A percentile compares a stretch with the other conserved stretches of the same genome.
These are phyloP conservation scores for Eucalyptus sp. DNA, from an alignment of 345 rosid genomes.

Conservation along the genomic window DNA sequence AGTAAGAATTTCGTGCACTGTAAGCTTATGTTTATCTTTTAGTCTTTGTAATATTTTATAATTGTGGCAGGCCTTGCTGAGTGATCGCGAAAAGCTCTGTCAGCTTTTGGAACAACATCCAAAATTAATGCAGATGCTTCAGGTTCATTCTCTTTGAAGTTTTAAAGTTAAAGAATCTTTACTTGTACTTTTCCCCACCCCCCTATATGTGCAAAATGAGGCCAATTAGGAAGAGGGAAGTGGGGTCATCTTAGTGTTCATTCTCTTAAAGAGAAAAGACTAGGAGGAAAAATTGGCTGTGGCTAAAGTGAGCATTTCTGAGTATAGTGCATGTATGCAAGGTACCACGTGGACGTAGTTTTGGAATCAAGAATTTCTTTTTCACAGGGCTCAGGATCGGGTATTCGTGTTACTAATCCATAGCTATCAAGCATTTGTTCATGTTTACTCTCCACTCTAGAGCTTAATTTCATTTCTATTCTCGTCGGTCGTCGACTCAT, in stretches of 20 bases:
- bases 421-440: neutral
- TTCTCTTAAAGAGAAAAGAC: neutral
- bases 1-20: neutral
- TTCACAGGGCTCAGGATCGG: neutral
- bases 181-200: neutral
- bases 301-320: neutral
- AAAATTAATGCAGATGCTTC: constrained; percentile 95
- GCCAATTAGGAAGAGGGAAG: neutral
- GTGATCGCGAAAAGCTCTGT: constrained; percentile 89
- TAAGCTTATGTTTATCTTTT: neutral
- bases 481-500: neutral
- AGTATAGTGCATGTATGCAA: neutral
- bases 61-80: constrained; percentile 62
- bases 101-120: constrained; percentile 98
- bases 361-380: neutral
- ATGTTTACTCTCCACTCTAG: neutral
- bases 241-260: neutral
- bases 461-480: neutral
- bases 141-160: constrained; percentile 30
- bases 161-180: neutral
- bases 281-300: neutral
- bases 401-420: neutral
- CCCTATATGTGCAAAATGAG: neutral
- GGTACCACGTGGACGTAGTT: neutral
- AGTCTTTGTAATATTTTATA: neutral